Conservation (phyloP, 2,329 filamentous ascomycete species). For the Microcera coccophila region DNA sequence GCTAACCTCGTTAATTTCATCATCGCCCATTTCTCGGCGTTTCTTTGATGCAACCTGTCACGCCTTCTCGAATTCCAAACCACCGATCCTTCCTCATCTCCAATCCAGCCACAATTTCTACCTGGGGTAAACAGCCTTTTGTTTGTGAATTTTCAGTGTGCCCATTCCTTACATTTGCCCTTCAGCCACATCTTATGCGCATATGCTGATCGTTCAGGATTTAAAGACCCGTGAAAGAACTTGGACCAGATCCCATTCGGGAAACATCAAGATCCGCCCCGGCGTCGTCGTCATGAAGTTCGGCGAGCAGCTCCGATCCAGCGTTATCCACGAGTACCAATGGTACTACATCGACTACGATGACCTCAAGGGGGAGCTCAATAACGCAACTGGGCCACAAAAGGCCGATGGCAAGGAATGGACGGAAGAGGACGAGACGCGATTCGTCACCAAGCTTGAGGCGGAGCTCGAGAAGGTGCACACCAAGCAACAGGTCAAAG, state of each 20-base stretch:
- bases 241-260: slow-evolving; percentile 37
- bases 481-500: slow-evolving; percentile 95
- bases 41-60: no score
- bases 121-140: no score
- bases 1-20: no score
- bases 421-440: slow-evolving; percentile 87
- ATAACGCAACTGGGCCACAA: slow-evolving; percentile 59
- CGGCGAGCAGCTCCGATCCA: slow-evolving; percentile 93
- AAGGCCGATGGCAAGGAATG: slow-evolving; percentile 56
- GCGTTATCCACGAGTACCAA: slow-evolving; percentile 92
- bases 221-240: slow-evolving; percentile 41
- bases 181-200: no score
- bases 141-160: no score
- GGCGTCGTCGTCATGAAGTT: slow-evolving; percentile 71
- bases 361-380: slow-evolving; percentile 81
- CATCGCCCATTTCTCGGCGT: no score
- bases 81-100: no score
- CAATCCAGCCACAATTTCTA: no score
- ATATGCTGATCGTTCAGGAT: slow-evolving; percentile 53
- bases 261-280: slow-evolving; percentile 37
- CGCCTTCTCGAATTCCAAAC: no score
- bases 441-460: slow-evolving; percentile 83
- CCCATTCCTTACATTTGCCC: no score
- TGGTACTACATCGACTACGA: slow-evolving; percentile 99
- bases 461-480: slow-evolving; percentile 95